These are phyloP conservation scores for Phytophthora chlamydospora DNA, from an alignment of 352 stramenopile species.

Conservation along the genomic window DNA sequence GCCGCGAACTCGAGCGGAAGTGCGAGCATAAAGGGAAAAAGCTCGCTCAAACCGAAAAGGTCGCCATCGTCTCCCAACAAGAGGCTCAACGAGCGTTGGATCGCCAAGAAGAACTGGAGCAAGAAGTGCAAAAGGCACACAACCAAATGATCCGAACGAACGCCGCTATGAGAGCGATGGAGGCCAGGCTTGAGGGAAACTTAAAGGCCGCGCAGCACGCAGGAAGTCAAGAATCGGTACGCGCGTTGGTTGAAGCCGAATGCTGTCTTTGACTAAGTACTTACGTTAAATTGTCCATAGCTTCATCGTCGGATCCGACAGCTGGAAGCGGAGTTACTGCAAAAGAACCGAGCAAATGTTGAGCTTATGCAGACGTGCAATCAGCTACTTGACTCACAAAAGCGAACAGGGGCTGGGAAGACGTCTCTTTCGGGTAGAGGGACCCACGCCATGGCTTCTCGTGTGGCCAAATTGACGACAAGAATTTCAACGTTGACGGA, in stretches of 20 bases:
- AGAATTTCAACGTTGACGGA: slow-evolving; percentile 38
- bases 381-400: slow-evolving; percentile 24
- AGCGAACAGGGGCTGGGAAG: slow-evolving; percentile 9
- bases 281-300: slow-evolving; percentile 18
- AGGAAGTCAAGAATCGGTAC: slow-evolving; percentile 18
- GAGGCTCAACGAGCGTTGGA: slow-evolving; percentile 24
- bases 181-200: slow-evolving; percentile 49
- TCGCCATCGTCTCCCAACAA: slow-evolving; percentile 27
- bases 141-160: slow-evolving; percentile 58
- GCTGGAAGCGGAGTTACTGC: slow-evolving; percentile 49
- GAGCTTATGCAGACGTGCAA: slow-evolving; percentile 49
- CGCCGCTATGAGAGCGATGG: slow-evolving; percentile 49
- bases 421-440: slow-evolving; percentile 2
- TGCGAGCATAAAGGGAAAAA: slow-evolving; percentile 29
- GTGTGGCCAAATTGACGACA: slow-evolving; percentile 21
- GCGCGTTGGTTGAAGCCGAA: neutral
- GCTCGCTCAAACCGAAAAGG: slow-evolving; percentile 31
- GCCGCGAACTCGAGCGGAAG: slow-evolving; percentile 36
- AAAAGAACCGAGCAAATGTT: slow-evolving; percentile 35
- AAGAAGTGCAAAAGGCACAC: slow-evolving; percentile 43
- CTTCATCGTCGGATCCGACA: slow-evolving; percentile 44
- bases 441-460: slow-evolving; percentile 11
- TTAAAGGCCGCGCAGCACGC: slow-evolving; percentile 26
- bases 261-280: neutral
- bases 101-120: slow-evolving; percentile 41